Percentiles rank a stretch among this genome's conserved stretches.
Conservation (phyloP, 208 protist genomes). For the Spongospora subterranea region DNA sequence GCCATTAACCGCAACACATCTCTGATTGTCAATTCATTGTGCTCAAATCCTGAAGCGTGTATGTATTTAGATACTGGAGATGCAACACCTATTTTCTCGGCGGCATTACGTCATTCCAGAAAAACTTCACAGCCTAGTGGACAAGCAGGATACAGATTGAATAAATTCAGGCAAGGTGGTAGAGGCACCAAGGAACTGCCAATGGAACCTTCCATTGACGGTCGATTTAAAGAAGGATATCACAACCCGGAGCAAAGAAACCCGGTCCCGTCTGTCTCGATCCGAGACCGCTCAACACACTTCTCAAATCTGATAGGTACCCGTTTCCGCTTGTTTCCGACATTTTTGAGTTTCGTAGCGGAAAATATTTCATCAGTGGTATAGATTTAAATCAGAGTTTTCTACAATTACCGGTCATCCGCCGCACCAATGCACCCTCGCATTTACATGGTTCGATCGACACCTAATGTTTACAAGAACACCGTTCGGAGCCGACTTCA, state of each 20-base stretch:
- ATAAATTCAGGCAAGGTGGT: background rate
- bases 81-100: background rate
- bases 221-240: background rate
- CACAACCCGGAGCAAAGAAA: background rate
- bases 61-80: background rate
- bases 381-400: conserved; percentile 2
- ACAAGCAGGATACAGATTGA: background rate
- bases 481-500: background rate
- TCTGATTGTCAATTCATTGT: background rate
- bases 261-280: background rate
- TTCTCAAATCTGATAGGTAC: background rate
- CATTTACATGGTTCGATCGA: background rate
- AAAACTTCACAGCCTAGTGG: background rate
- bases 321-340: background rate
- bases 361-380: background rate
- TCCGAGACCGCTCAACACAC: background rate
- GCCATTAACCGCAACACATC: background rate
- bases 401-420: background rate
- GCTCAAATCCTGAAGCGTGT: background rate
- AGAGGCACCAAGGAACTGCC: background rate
- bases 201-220: background rate
- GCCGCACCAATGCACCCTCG: background rate
- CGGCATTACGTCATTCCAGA: background rate
- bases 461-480: background rate
- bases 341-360: background rate